Evolutionary conservation across 2,329 filamentous ascomycete species (phyloP).

Genomic region (Capronia americana): DNA sequence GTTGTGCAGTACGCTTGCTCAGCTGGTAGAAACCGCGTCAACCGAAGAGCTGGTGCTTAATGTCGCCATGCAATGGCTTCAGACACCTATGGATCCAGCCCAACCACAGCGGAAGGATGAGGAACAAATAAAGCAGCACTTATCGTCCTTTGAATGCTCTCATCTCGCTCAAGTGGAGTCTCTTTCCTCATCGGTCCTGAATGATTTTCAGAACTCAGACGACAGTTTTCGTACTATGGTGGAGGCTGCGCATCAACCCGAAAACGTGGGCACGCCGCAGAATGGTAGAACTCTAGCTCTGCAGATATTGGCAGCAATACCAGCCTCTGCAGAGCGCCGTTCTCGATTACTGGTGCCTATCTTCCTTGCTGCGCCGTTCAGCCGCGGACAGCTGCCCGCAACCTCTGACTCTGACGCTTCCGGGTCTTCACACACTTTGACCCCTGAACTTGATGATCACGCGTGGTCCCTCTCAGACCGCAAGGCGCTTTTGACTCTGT

Average conservation of each 20-base stretch:
- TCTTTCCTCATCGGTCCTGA: slow-evolving; percentile 59
- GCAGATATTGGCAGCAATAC: slow-evolving; percentile 74
- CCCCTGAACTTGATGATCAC: slow-evolving; percentile 39
- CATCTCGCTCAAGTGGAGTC: slow-evolving; percentile 69
- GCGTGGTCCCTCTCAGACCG: slow-evolving; percentile 69
- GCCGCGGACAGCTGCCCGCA: slow-evolving; percentile 26
- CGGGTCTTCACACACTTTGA: slow-evolving; percentile 35
- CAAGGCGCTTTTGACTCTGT: slow-evolving; percentile 79
- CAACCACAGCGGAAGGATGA: background rate
- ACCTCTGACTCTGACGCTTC: slow-evolving; percentile 31
- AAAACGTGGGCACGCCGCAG: slow-evolving; percentile 42
- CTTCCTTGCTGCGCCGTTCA: slow-evolving; percentile 72
- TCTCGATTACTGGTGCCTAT: slow-evolving; percentile 85
- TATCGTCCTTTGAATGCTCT: slow-evolving; percentile 80
- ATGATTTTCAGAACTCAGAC: slow-evolving; percentile 60
- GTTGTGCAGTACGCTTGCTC: slow-evolving; percentile 74
- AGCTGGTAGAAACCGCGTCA: slow-evolving; percentile 71
- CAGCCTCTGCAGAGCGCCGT: slow-evolving; percentile 80
- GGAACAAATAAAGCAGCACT: background rate
- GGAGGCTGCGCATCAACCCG: slow-evolving; percentile 48
- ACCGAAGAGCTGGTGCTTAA: slow-evolving; percentile 76
- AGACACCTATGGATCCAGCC: slow-evolving; percentile 34
- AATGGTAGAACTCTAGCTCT: slow-evolving; percentile 76
- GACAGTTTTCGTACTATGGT: slow-evolving; percentile 69
- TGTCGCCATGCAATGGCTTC: slow-evolving; percentile 79